These are phyloP conservation scores for Colletotrichum salicis DNA, from an alignment of 2,329 filamentous ascomycete species.

Conservation along the genomic window DNA sequence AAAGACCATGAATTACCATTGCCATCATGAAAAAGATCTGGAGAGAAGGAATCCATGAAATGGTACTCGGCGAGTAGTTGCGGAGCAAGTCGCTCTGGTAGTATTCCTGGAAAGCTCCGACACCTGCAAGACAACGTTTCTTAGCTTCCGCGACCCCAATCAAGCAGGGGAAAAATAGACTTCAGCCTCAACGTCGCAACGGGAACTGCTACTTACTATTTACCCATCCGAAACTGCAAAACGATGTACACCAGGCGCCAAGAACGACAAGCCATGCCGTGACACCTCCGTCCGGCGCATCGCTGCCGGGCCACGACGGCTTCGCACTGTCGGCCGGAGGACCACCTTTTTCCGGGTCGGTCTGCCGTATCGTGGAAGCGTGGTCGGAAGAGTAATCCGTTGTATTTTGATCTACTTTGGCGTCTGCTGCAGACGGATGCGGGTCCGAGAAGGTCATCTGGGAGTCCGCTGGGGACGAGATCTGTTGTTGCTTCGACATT, in stretches of 20 bases:
- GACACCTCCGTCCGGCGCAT: slow-evolving; percentile 43
- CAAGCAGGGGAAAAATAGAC: background rate
- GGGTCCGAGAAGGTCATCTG: slow-evolving; percentile 24
- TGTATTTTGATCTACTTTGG: slow-evolving; percentile 12
- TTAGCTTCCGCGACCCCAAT: slow-evolving; percentile 12
- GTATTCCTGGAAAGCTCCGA: slow-evolving; percentile 68
- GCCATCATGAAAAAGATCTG: slow-evolving; percentile 66
- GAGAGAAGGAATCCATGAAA: slow-evolving; percentile 72
- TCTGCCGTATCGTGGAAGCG: background rate
- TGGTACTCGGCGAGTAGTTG: slow-evolving; percentile 61
- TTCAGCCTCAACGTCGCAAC: slow-evolving; percentile 8
- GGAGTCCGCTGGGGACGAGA: slow-evolving; percentile 19
- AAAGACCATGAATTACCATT: slow-evolving; percentile 47
- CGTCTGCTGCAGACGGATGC: background rate
- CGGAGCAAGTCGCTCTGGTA: slow-evolving; percentile 62
- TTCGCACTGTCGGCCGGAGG: background rate
- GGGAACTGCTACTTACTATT: slow-evolving; percentile 40
- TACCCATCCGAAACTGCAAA: slow-evolving; percentile 54
- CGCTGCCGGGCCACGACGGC: slow-evolving; percentile 13
- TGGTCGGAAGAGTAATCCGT: slow-evolving; percentile 26
- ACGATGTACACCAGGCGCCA: slow-evolving; percentile 52
- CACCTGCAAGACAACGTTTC: slow-evolving; percentile 38
- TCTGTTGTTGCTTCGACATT: slow-evolving; percentile 13
- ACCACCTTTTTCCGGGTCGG: slow-evolving; percentile 16
- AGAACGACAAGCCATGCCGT: slow-evolving; percentile 52